Base-by-base conservation (phyloP, 768 basidiomycete genomes). In the Lentinus brumalis region DNA sequence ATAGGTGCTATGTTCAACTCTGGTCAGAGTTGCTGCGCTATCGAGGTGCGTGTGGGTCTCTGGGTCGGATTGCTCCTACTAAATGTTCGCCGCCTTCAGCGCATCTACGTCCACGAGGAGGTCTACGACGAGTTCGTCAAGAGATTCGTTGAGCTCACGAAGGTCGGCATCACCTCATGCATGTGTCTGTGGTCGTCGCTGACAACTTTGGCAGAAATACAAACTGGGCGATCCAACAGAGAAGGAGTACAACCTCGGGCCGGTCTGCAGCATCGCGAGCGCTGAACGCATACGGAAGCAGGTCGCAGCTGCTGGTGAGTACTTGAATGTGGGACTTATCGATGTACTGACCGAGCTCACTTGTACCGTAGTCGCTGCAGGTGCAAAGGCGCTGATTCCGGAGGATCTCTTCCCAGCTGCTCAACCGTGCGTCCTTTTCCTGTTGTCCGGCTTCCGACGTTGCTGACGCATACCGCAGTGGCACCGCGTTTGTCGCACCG, bases 1-100 rank as follows among this genome's bases (percentile, higher is more conserved):
- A 21, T 42, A 94, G 92, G 94, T 40, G 89, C 94, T 4, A 88
- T 96, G 76, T 99, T 94, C 81, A 98, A 98, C 75, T 95, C 96
- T 15, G 97, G 97, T 1, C 97, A 99, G 75, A 96, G 94, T 64
- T 98, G 96, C 74, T 98, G 96, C 70, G 86, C 91, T 0, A 79
- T 98, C 61, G 97, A 99, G 80, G 91, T 90, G 62, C 15, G 77
- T 69, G 11, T 5, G 8, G 29, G 12, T 12, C 32, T 30, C 35
- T 46, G 16, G 39, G 21, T 8, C 9, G 26, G 21, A 12, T 9
- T 41, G 26, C 53, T 53, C n/a, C 46, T 60, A 11, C 15, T 45
- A 32, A 38, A n/a, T n/a, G n/a, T n/a, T n/a, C n/a, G 41, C 21
- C n/a, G 21, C 35, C 56, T 18, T 9, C 67, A 94, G 89, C 84